Evolutionary conservation across 192 early-diverging fungal species (phyloP).

Genomic region (Allomyces macrogynus): DNA sequence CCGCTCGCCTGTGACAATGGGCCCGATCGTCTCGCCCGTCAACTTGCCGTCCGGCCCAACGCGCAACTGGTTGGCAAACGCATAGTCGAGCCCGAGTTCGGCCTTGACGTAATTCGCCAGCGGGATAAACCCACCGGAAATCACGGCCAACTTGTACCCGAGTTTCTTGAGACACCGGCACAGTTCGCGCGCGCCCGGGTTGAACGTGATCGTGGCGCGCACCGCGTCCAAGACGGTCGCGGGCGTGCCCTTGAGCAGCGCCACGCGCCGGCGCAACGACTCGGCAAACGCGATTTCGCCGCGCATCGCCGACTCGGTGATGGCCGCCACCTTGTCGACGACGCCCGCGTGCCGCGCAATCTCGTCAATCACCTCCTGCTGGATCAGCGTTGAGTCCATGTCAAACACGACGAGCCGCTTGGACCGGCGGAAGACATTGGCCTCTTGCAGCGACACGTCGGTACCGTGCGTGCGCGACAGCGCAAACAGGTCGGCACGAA

Average conservation of each 20-base stretch:
- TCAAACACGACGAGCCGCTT: slow-evolving; percentile 96
- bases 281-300: slow-evolving; percentile 97
- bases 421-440: slow-evolving; percentile 68
- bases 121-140: slow-evolving; percentile 90
- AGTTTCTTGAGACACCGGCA: slow-evolving; percentile 75
- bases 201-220: slow-evolving; percentile 54
- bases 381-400: slow-evolving; percentile 97
- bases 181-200: slow-evolving; percentile 72
- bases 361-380: slow-evolving; percentile 99
- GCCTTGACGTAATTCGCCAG: slow-evolving; percentile 77
- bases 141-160: slow-evolving; percentile 88
- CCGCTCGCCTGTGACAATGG: slow-evolving; percentile 72
- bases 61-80: slow-evolving; percentile 89
- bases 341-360: slow-evolving; percentile 82
- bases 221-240: slow-evolving; percentile 60
- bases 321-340: slow-evolving; percentile 69
- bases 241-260: slow-evolving; percentile 68
- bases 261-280: slow-evolving; percentile 67
- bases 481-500: slow-evolving; percentile 50
- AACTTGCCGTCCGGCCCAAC: slow-evolving; percentile 69
- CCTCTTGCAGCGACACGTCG: slow-evolving; percentile 70
- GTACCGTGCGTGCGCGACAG: slow-evolving; percentile 46
- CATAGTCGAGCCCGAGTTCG: slow-evolving; percentile 82
- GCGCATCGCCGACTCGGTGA: slow-evolving; percentile 92
- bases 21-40: slow-evolving; percentile 72